Percentiles rank a stretch among this genome's conserved stretches.
Evolutionary conservation across 1,284 basidiomycete species (phyloP).

Genomic region (Marasmius fiardii): DNA sequence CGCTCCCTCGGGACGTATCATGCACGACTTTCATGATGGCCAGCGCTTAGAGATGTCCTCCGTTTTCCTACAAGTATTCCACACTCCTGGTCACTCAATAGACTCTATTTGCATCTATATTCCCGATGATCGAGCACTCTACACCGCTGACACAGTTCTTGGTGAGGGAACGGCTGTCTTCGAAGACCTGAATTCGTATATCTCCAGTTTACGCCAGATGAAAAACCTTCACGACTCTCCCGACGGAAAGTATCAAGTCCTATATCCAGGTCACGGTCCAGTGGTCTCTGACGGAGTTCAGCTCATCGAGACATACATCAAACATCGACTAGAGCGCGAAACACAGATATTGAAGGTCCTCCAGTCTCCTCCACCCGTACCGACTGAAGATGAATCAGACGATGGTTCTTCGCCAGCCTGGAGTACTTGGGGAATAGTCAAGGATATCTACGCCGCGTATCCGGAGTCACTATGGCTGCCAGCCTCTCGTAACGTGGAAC

Average conservation of each 20-base stretch:
- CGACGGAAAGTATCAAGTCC: constrained; percentile 28
- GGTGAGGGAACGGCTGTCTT: constrained; percentile 92
- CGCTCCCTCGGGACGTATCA: constrained; percentile 31
- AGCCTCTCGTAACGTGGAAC: constrained; percentile 64
- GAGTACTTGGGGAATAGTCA: constrained; percentile 68
- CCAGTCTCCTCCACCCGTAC: constrained; percentile 24
- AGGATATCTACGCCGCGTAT: constrained; percentile 65
- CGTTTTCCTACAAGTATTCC: constrained; percentile 57
- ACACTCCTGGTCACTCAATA: constrained; percentile 88
- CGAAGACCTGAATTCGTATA: constrained; percentile 77
- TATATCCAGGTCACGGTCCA: constrained; percentile 91
- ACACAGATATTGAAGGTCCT: constrained; percentile 71
- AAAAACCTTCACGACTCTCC: constrained; percentile 37
- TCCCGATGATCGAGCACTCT: constrained; percentile 61
- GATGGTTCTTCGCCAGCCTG: constrained; percentile 28
- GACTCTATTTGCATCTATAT: constrained; percentile 82
- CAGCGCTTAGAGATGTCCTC: constrained; percentile 39
- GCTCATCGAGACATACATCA: constrained; percentile 71
- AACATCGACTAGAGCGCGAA: constrained; percentile 83
- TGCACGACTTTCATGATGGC: constrained; percentile 56
- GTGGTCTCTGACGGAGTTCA: constrained; percentile 58
- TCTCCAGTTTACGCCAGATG: constrained; percentile 66
- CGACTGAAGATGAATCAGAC: constrained; percentile 17
- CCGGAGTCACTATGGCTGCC: constrained; percentile 72
- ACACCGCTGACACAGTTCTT: constrained; percentile 90